Evolutionary conservation across 1,284 basidiomycete species (phyloP).

Genomic region (Tilletia walkeri): DNA sequence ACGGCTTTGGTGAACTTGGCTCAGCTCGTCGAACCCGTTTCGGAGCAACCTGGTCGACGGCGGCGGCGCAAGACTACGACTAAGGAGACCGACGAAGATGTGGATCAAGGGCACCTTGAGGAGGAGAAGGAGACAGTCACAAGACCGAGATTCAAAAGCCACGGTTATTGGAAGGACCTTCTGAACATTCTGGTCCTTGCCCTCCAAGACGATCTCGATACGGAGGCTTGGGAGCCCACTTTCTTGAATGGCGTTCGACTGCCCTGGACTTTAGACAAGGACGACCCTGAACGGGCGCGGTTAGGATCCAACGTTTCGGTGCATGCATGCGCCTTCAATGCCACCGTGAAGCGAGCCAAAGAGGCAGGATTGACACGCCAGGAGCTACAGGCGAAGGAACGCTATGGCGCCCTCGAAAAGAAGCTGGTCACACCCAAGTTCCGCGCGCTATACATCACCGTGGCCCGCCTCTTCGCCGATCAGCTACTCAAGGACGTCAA

Average conservation of each 20-base stretch:
- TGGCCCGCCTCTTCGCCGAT: slow-evolving; percentile 65
- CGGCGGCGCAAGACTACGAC: slow-evolving; percentile 11
- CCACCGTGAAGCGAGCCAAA: slow-evolving; percentile 2
- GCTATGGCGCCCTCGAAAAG: slow-evolving; percentile 53
- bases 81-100: neutral
- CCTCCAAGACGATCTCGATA: slow-evolving; percentile 60
- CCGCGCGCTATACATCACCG: slow-evolving; percentile 66
- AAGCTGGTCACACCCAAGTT: slow-evolving; percentile 61
- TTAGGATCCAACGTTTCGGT: neutral
- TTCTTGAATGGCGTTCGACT: neutral
- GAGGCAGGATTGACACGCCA: slow-evolving; percentile 23
- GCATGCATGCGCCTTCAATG: neutral
- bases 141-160: slow-evolving; percentile 49
- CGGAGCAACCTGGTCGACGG: slow-evolving; percentile 48
- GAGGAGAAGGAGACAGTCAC: slow-evolving; percentile 25
- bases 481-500: slow-evolving; percentile 61
- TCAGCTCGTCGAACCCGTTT: slow-evolving; percentile 61
- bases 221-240: slow-evolving; percentile 22
- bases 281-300: slow-evolving; percentile 12
- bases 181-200: slow-evolving; percentile 66
- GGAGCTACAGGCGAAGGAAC: slow-evolving; percentile 34
- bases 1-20: slow-evolving; percentile 66
- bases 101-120: slow-evolving; percentile 22
- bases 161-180: slow-evolving; percentile 71
- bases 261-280: neutral